Conservation (phyloP, 1,139 yeast genomes). For the Sugiyamaella neomexicana region DNA sequence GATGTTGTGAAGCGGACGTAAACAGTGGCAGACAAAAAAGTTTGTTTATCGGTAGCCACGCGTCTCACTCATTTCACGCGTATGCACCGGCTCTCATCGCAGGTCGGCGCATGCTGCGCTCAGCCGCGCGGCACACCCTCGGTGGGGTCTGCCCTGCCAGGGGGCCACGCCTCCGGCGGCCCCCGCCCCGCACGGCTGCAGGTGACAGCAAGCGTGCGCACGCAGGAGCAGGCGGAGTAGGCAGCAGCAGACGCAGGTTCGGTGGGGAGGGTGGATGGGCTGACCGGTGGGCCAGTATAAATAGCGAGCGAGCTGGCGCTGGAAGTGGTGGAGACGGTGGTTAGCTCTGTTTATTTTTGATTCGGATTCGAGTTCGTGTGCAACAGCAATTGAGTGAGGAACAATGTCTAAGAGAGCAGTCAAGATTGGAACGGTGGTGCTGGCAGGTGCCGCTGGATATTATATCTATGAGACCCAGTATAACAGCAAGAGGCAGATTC, state of each 20-base stretch:
- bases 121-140: neutral
- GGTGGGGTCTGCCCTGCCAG: neutral
- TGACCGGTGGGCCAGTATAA: neutral
- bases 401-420: slow-evolving; percentile 17
- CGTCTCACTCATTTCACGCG: neutral
- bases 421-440: slow-evolving; percentile 30
- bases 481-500: slow-evolving; percentile 32
- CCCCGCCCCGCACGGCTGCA: neutral
- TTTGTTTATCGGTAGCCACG: neutral
- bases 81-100: neutral
- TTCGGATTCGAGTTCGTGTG: too few relatives aligned
- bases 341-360: too few relatives aligned
- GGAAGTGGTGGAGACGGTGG: too few relatives aligned
- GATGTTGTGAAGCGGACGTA: too few relatives aligned
- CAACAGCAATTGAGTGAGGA: neutral
- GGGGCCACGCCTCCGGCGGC: neutral
- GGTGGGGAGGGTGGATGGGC: neutral
- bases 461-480: slow-evolving; percentile 41
- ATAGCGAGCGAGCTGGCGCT: neutral
- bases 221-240: neutral
- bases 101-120: too few relatives aligned
- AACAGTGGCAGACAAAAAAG: slow-evolving; percentile 1
- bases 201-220: neutral
- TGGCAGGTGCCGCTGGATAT: slow-evolving; percentile 45
- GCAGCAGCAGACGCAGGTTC: neutral